Percentiles rank a stretch among this genome's conserved stretches.
These are phyloP conservation scores for Diaporthe sp. DNA, from an alignment of 2,329 filamentous ascomycete genomes.

Conservation along the genomic window DNA sequence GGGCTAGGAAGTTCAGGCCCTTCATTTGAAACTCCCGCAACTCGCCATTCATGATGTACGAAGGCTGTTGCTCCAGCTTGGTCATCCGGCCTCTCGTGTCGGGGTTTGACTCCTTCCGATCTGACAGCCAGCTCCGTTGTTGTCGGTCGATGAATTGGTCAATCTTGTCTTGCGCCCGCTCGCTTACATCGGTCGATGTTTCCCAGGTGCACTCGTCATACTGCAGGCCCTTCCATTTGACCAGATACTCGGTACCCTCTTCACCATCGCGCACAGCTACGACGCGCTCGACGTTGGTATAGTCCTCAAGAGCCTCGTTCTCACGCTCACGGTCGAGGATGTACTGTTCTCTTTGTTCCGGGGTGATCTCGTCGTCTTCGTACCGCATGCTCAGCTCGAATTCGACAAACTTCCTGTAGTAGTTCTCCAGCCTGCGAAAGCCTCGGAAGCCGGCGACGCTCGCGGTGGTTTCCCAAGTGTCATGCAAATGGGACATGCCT, in stretches of 20 bases:
- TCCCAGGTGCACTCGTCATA: conserved; percentile 99
- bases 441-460: conserved; percentile 83
- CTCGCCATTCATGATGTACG: conserved; percentile 86
- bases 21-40: conserved; percentile 94
- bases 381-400: conserved; percentile 83
- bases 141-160: conserved; percentile 90
- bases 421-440: conserved; percentile 92
- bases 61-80: conserved; percentile 83
- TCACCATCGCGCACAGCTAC: conserved; percentile 87
- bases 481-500: conserved; percentile 92
- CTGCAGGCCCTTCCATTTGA: conserved; percentile 96
- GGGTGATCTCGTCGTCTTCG: conserved; percentile 79
- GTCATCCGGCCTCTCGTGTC: conserved; percentile 80
- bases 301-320: conserved; percentile 88
- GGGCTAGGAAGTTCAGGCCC: conserved; percentile 93
- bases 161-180: conserved; percentile 88
- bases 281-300: conserved; percentile 91
- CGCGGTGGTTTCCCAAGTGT: conserved; percentile 91
- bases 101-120: conserved; percentile 80
- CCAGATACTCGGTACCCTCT: conserved; percentile 86
- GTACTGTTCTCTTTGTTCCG: conserved; percentile 92
- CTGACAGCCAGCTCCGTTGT: conserved; percentile 83
- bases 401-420: conserved; percentile 85
- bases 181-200: conserved; percentile 77
- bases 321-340: conserved; percentile 94